A percentile compares a stretch with the other conserved stretches of the same genome.
Conservation (phyloP, 2,329 filamentous ascomycete species). For the Trichoderma koningiopsis region DNA sequence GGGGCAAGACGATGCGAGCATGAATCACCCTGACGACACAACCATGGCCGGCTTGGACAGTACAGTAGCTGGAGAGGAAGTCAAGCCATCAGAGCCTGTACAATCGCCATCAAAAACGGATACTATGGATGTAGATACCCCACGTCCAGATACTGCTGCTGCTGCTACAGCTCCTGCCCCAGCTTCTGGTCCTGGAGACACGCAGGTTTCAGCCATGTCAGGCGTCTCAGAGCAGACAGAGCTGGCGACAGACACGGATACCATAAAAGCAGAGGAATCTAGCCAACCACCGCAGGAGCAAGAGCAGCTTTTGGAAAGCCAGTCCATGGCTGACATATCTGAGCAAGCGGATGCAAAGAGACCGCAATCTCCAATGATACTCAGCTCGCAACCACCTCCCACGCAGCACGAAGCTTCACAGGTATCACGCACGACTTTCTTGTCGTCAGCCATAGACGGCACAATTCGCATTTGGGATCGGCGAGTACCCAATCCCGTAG, state of each 20-base stretch:
- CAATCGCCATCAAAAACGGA: constrained; percentile 1
- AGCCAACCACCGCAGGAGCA: constrained; percentile 7
- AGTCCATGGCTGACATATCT: not conserved
- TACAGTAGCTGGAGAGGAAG: constrained; percentile 31
- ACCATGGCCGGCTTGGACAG: constrained; percentile 44
- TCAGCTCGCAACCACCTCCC: constrained; percentile 42
- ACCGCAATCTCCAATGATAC: constrained; percentile 33
- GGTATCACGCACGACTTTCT: constrained; percentile 76
- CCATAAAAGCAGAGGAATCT: not conserved
- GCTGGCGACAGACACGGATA: not conserved
- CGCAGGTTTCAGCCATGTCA: constrained; percentile 9
- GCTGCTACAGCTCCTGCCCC: not conserved
- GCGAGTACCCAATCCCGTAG: constrained; percentile 73
- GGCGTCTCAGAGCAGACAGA: constrained; percentile 14
- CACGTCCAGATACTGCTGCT: not conserved
- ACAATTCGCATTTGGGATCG: constrained; percentile 92
- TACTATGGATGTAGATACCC: constrained; percentile 27
- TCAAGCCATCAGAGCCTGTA: constrained; percentile 30
- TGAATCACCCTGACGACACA: constrained; percentile 49
- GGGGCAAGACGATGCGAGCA: constrained; percentile 44
- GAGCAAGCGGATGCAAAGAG: constrained; percentile 25
- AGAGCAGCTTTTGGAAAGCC: not conserved
- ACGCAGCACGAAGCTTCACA: constrained; percentile 56
- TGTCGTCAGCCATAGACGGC: constrained; percentile 86
- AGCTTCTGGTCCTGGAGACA: not conserved